phyloP scores from a whole-genome alignment of 345 rosid genomes.

The Brassica nigra region DNA sequence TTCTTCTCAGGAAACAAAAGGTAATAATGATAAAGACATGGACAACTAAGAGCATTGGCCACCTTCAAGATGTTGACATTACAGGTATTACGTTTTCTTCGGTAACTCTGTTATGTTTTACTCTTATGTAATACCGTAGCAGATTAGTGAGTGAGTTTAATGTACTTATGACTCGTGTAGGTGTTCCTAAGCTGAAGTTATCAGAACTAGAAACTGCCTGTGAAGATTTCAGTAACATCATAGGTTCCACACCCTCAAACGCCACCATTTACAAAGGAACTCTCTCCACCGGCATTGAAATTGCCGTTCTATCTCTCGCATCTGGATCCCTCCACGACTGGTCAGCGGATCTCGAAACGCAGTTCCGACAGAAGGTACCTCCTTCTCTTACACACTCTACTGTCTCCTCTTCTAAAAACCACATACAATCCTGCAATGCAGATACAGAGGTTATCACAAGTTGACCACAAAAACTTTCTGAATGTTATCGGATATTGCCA shows the following conservation, averaged over 20 bases:
- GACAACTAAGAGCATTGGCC: conserved; percentile 62
- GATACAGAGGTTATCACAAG: conserved; percentile 77
- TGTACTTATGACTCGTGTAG: conserved; percentile 18
- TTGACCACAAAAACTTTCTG: conserved; percentile 91
- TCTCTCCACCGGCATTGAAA: conserved; percentile 84
- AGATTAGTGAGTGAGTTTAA: conserved; percentile 3
- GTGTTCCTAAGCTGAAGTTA: conserved; percentile 84
- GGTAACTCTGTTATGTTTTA: background rate
- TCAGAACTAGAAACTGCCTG: conserved; percentile 91
- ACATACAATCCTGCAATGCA: conserved; percentile 43
- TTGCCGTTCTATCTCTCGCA: conserved; percentile 67
- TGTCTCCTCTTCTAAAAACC: background rate
- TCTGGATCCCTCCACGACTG: conserved; percentile 61
- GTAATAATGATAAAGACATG: conserved; percentile 64
- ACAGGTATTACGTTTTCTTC: conserved; percentile 49
- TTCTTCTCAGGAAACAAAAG: conserved; percentile 53
- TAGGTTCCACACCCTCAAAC: conserved; percentile 58
- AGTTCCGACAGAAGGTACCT: conserved; percentile 74
- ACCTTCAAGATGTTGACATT: conserved; percentile 74
- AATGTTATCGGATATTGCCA: conserved; percentile 87
- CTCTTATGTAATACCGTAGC: conserved; percentile 3
- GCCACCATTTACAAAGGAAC: conserved; percentile 90
- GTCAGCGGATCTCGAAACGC: conserved; percentile 66
- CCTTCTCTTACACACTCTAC: background rate
- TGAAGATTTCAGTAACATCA: conserved; percentile 96